Evolutionary conservation across 192 early-diverging fungal species (phyloP).

Genomic region (Backusella psychrophila): DNA sequence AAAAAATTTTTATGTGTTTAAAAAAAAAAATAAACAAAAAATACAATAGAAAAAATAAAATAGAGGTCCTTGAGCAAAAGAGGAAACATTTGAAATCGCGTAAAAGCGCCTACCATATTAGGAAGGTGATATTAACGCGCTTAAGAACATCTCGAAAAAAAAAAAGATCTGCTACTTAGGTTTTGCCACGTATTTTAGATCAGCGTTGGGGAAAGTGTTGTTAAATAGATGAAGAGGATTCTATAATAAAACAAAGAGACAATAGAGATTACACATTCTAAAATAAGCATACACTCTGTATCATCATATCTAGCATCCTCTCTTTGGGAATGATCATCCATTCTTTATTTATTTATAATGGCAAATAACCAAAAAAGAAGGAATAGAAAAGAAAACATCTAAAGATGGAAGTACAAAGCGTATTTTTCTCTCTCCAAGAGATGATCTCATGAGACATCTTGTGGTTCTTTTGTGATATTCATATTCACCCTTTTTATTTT

Average conservation of each 20-base stretch:
- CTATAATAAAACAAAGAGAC: no score
- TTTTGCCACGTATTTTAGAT: not conserved
- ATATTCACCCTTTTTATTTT: not conserved
- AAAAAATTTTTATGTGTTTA: not conserved
- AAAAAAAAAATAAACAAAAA: not conserved
- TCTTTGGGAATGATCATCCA: not conserved
- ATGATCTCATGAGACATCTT: not conserved
- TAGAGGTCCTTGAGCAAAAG: not conserved
- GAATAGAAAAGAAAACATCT: not conserved
- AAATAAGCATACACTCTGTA: no score
- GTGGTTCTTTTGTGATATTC: not conserved
- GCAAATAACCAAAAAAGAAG: not conserved
- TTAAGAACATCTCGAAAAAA: not conserved
- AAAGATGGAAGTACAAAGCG: not conserved
- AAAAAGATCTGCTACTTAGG: not conserved
- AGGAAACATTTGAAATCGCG: not conserved
- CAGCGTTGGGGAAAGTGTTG: not conserved
- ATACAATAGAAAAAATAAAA: not conserved
- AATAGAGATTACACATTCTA: no score
- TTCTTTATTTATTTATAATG: not conserved
- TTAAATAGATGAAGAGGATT: not conserved
- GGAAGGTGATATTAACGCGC: not conserved
- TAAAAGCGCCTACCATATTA: not conserved
- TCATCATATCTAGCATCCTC: not conserved
- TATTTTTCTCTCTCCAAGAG: not conserved